Percentiles rank a stretch among this genome's conserved stretches.
Evolutionary conservation across 2,329 filamentous ascomycete genomes (phyloP).

Genomic region (Pseudogymnoascus sp.): DNA sequence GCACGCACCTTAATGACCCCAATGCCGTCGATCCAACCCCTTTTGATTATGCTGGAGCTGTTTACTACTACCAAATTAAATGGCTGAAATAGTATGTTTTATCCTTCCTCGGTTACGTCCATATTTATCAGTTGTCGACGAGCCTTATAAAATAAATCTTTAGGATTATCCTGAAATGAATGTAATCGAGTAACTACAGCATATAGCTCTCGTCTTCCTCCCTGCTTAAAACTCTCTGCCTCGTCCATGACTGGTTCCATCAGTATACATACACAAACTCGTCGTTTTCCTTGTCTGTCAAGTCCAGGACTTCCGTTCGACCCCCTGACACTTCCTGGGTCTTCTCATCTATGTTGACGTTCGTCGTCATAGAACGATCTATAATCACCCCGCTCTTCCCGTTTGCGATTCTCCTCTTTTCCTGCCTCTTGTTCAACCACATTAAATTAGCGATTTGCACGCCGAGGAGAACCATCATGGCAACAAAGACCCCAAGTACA

Average conservation of each 20-base stretch:
- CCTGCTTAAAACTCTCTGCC: not conserved
- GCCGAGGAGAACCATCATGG: conserved; percentile 42
- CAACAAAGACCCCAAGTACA: conserved; percentile 46
- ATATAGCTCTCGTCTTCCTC: not conserved
- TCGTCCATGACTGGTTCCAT: conserved; percentile 8
- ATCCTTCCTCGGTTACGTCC: too few species aligned
- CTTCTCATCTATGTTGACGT: not conserved
- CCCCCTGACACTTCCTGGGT: not conserved
- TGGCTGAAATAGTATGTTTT: too few species aligned
- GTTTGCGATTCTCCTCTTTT: conserved; percentile 44
- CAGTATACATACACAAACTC: conserved; percentile 59
- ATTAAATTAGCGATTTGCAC: conserved; percentile 48
- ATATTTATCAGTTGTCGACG: too few species aligned
- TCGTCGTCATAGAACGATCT: conserved; percentile 50
- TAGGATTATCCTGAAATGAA: not conserved
- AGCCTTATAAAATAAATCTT: not conserved
- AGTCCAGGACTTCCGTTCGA: conserved; percentile 38
- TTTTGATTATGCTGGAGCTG: too few species aligned
- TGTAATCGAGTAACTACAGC: conserved; percentile 2
- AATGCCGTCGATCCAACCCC: too few species aligned
- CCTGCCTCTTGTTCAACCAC: conserved; percentile 49
- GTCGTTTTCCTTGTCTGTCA: conserved; percentile 59
- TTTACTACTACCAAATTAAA: too few species aligned
- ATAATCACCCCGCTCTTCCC: conserved; percentile 52
- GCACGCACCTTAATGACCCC: too few species aligned